These are phyloP conservation scores for Alternaria sp. DNA, from an alignment of 2,329 filamentous ascomycete genomes.

Conservation along the genomic window DNA sequence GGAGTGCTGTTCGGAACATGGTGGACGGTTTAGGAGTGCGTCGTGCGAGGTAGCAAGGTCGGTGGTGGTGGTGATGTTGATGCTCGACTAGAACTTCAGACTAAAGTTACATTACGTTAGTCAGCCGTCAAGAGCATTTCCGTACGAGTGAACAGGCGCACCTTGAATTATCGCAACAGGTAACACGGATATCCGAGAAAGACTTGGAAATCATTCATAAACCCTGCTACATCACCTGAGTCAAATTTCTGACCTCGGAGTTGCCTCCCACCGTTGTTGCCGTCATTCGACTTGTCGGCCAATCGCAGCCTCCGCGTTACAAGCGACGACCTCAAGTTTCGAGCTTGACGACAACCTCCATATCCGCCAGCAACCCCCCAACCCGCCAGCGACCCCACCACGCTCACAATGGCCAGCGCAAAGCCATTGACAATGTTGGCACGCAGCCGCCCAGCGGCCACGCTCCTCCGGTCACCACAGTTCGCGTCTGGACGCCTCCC, in stretches of 20 bases:
- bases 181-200: neutral
- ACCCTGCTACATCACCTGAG: neutral
- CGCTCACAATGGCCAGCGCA: conserved; percentile 55
- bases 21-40: conserved; percentile 46
- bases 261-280: conserved; percentile 24
- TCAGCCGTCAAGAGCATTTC: conserved; percentile 14
- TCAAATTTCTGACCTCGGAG: conserved; percentile 5
- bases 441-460: conserved; percentile 51
- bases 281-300: conserved; percentile 31
- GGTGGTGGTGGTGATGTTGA: conserved; percentile 33
- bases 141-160: conserved; percentile 1
- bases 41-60: conserved; percentile 31
- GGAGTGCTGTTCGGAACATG: conserved; percentile 90
- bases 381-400: conserved; percentile 33
- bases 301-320: conserved; percentile 37
- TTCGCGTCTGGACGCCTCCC: conserved; percentile 44
- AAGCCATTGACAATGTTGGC: conserved; percentile 57
- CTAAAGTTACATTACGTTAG: conserved; percentile 24
- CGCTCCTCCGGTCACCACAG: conserved; percentile 45
- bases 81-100: conserved; percentile 30
- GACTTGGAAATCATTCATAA: neutral
- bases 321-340: conserved; percentile 32
- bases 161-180: conserved; percentile 1
- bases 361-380: conserved; percentile 28
- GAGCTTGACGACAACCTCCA: conserved; percentile 28